A percentile compares a stretch with the other conserved stretches of the same genome.
These are phyloP conservation scores for Saccharomycopsis selenospora DNA, from an alignment of 805 yeast species.

Conservation along the genomic window DNA sequence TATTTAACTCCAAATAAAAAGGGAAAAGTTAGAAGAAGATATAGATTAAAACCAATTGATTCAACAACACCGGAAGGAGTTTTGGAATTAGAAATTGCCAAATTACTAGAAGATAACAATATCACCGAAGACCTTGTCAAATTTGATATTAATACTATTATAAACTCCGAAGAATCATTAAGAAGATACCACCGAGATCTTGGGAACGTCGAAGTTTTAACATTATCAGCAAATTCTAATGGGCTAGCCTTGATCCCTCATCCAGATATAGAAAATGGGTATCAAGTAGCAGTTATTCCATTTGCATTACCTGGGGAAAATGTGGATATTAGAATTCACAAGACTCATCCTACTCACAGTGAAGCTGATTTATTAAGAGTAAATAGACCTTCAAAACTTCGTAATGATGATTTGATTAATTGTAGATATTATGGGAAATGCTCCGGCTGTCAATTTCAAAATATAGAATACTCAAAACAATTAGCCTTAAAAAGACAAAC, in stretches of 20 bases:
- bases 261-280: constrained; percentile 37
- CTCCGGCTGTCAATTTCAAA: constrained; percentile 93
- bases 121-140: constrained; percentile 40
- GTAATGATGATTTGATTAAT: constrained; percentile 53
- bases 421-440: constrained; percentile 88
- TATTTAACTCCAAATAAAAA: constrained; percentile 18
- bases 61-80: constrained; percentile 79
- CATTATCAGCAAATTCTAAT: constrained; percentile 74
- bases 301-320: constrained; percentile 84
- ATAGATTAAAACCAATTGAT: constrained; percentile 58
- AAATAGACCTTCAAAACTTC: constrained; percentile 38
- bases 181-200: constrained; percentile 52
- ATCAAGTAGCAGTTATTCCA: constrained; percentile 73
- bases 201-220: constrained; percentile 47
- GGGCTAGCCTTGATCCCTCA: constrained; percentile 68
- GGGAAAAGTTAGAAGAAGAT: constrained; percentile 42
- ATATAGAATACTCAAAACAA: constrained; percentile 65
- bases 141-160: constrained; percentile 59
- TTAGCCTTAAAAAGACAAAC: constrained; percentile 65
- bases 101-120: constrained; percentile 38
- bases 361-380: constrained; percentile 68
- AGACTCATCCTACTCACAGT: constrained; percentile 65
- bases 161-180: constrained; percentile 47
- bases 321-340: constrained; percentile 63
- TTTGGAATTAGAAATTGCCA: constrained; percentile 63